Evolutionary conservation across 352 stramenopile genomes (phyloP).

Genomic region (Globisporangium abappressorium): DNA sequence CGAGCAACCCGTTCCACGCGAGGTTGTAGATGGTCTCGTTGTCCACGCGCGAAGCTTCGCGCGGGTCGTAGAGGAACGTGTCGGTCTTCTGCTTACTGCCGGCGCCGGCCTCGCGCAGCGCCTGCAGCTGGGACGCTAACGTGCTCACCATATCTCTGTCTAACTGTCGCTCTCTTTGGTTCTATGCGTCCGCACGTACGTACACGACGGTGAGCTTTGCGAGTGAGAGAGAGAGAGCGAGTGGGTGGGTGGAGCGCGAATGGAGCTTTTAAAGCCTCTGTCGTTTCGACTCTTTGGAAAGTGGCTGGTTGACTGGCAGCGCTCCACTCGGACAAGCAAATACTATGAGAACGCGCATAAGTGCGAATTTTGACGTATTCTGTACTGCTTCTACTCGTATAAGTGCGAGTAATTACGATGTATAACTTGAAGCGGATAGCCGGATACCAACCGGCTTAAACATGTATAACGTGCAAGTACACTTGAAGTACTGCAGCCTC

Average conservation of each 20-base stretch:
- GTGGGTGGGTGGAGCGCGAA: constrained; percentile 12
- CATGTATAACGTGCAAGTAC: too few relatives aligned
- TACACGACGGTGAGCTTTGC: background rate
- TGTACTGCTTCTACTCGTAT: too few relatives aligned
- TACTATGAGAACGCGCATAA: background rate
- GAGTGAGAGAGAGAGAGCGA: background rate
- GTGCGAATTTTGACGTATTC: background rate
- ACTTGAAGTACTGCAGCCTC: background rate
- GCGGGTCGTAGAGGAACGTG: constrained; percentile 84
- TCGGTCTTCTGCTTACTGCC: constrained; percentile 80
- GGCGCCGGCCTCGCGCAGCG: constrained; percentile 70
- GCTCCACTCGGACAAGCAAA: background rate
- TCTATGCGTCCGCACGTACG: background rate
- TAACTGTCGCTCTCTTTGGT: background rate
- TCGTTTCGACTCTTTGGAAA: constrained; percentile 13
- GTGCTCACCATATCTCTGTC: constrained; percentile 49
- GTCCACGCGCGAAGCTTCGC: constrained; percentile 77
- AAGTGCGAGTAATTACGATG: too few relatives aligned
- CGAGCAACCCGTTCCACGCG: constrained; percentile 76
- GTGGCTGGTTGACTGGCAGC: constrained; percentile 10
- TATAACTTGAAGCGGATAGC: too few relatives aligned
- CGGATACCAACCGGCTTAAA: too few relatives aligned
- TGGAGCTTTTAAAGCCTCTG: constrained; percentile 14
- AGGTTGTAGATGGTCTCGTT: constrained; percentile 85
- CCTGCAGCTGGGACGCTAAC: constrained; percentile 75